A percentile compares a stretch with the other conserved stretches of the same genome.
phyloP scores from a whole-genome alignment of 352 stramenopile species.

The Phytophthora agathidicida region DNA sequence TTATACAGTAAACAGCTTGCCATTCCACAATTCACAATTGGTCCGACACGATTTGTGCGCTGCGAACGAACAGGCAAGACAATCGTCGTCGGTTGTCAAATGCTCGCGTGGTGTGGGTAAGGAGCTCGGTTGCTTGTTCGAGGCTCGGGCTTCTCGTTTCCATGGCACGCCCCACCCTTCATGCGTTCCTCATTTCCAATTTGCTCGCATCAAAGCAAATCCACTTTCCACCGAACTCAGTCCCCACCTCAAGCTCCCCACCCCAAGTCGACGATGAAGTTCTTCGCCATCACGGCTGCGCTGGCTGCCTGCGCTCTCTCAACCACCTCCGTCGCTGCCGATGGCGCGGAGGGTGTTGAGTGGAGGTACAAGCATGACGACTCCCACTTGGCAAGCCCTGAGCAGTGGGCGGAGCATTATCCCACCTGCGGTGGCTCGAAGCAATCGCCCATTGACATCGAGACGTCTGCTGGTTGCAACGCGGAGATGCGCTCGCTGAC shows the following conservation, averaged over 20 bases:
- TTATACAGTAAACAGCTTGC: constrained; percentile 3
- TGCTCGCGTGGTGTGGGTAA: neutral
- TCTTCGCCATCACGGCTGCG: constrained; percentile 10
- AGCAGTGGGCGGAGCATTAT: constrained; percentile 28
- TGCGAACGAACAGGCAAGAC: neutral
- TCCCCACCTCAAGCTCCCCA: too few species aligned
- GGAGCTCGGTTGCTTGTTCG: constrained; percentile 12
- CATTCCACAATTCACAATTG: neutral
- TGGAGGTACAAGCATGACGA: constrained; percentile 33
- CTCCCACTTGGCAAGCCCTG: constrained; percentile 13
- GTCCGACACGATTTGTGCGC: neutral
- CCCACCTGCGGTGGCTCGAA: constrained; percentile 27
- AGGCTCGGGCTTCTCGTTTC: constrained; percentile 3
- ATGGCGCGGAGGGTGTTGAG: neutral
- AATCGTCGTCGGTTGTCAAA: neutral
- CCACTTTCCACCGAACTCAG: too few species aligned
- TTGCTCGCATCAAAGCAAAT: constrained; percentile 19
- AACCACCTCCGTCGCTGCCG: constrained; percentile 5
- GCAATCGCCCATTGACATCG: constrained; percentile 38
- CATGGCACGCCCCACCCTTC: neutral
- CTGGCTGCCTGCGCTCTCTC: constrained; percentile 12
- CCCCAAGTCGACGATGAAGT: constrained; percentile 17
- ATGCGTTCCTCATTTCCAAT: constrained; percentile 20
- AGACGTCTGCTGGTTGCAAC: neutral
- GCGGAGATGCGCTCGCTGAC: constrained; percentile 14